Percentiles rank a stretch among this genome's conserved stretches.
phyloP scores from a whole-genome alignment of 805 yeast species.

The Starmerella kuoi region DNA sequence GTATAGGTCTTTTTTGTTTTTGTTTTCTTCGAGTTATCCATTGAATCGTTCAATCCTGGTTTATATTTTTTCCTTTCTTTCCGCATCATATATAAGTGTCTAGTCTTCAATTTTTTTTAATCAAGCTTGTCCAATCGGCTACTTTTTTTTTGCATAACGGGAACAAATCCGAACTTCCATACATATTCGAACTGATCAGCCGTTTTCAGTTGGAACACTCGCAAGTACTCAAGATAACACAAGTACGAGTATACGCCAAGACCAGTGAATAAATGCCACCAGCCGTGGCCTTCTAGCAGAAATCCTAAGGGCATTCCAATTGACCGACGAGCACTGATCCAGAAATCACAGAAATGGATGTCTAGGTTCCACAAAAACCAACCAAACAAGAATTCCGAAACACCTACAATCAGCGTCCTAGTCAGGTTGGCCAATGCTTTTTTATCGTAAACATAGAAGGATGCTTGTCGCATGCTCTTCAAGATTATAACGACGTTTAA shows the following conservation, averaged over 20 bases:
- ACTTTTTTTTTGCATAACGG: constrained; percentile 17
- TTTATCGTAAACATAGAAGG: constrained; percentile 40
- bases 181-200: constrained; percentile 44
- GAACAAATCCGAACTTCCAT: constrained; percentile 45
- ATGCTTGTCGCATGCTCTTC: constrained; percentile 44
- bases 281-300: constrained; percentile 81
- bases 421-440: constrained; percentile 39
- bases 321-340: constrained; percentile 46
- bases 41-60: too few relatives aligned
- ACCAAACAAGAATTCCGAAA: constrained; percentile 55
- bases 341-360: constrained; percentile 57
- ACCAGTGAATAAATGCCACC: constrained; percentile 79
- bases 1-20: too few relatives aligned
- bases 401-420: constrained; percentile 46
- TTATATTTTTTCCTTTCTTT: too few relatives aligned
- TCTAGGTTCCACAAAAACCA: constrained; percentile 83
- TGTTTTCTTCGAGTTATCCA: too few relatives aligned
- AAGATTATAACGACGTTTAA: constrained; percentile 63
- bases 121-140: too few relatives aligned
- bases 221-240: constrained; percentile 62
- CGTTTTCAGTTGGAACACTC: constrained; percentile 53
- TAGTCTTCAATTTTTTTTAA: too few relatives aligned
- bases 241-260: constrained; percentile 78
- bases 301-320: constrained; percentile 79
- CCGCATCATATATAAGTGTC: too few relatives aligned